These are phyloP conservation scores for Hymenoscyphus scutula DNA, from an alignment of 2,329 filamentous ascomycete species.

Conservation along the genomic window DNA sequence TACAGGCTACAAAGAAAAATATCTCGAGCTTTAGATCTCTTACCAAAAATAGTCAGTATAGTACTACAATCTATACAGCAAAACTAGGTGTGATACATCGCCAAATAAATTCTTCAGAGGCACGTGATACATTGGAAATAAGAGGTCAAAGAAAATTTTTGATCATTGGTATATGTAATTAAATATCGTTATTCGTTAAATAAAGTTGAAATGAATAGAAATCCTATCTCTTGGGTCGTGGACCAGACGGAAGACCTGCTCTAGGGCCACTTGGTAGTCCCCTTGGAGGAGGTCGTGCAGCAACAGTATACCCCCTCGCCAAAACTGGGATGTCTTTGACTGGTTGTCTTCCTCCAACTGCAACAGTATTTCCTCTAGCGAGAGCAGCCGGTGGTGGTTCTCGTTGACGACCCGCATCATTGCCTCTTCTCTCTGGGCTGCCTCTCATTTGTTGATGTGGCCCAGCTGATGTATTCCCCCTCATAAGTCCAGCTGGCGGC, in stretches of 20 bases:
- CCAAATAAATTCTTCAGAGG: no score
- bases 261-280: constrained; percentile 5
- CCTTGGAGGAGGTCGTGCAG: background rate
- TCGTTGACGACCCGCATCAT: background rate
- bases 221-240: background rate
- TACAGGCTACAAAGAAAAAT: no score
- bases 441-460: background rate
- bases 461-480: background rate
- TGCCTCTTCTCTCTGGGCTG: background rate
- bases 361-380: background rate
- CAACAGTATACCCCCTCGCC: constrained; percentile 2
- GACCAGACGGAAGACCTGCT: background rate
- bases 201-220: background rate
- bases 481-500: background rate
- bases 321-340: background rate
- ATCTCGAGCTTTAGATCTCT: no score
- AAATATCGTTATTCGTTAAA: background rate
- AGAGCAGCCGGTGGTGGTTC: background rate
- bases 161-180: constrained; percentile 2
- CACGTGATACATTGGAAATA: no score
- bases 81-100: no score
- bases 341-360: background rate
- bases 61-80: no score
- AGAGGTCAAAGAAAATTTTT: no score
- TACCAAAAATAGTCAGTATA: no score